phyloP scores from a whole-genome alignment of 108 stramenopile species.

The Nitzschia sp. region DNA sequence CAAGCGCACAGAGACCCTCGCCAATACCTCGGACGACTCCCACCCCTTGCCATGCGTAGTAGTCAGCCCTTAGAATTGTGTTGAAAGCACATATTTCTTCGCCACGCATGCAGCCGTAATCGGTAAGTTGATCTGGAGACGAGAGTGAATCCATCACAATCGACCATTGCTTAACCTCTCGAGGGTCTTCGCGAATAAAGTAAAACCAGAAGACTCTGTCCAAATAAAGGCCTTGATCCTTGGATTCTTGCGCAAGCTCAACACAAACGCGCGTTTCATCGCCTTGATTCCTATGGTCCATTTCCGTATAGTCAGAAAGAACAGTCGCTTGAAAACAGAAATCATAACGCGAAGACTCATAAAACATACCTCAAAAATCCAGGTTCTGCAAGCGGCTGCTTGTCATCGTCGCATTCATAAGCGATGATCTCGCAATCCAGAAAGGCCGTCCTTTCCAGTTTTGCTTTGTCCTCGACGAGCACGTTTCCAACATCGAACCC shows the following conservation, averaged over 20 bases:
- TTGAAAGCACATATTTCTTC: conserved; percentile 2
- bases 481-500: neutral
- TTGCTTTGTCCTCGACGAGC: neutral
- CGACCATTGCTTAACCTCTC: neutral
- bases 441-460: neutral
- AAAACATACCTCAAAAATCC: neutral
- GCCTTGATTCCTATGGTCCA: too few relatives aligned
- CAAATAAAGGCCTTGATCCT: neutral
- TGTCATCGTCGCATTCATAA: conserved; percentile 3
- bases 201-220: conserved; percentile 4
- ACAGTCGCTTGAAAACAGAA: neutral
- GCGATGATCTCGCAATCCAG: neutral
- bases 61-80: neutral
- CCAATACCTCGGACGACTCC: neutral
- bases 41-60: neutral
- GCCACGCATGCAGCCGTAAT: neutral
- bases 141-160: neutral
- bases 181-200: neutral
- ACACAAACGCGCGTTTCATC: neutral
- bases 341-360: too few relatives aligned
- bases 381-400: neutral
- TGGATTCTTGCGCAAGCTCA: conserved; percentile 3
- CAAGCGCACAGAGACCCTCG: neutral
- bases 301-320: neutral
- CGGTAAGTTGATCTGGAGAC: neutral